phyloP scores from a whole-genome alignment of 1,284 basidiomycete genomes.

The Ceratobasidium sp. region DNA sequence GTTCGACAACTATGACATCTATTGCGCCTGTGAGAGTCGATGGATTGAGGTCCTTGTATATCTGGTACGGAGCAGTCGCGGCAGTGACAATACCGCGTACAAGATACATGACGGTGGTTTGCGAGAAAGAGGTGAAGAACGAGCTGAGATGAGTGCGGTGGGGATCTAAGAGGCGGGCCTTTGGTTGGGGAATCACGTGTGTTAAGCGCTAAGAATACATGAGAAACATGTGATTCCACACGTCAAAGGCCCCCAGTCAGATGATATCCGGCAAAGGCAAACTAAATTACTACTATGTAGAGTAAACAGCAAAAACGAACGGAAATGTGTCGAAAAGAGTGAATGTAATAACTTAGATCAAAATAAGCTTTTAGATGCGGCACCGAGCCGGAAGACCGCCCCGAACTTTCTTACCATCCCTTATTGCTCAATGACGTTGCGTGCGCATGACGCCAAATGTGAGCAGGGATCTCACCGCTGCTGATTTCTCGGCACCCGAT shows the following conservation, averaged over 20 bases:
- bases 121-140: constrained; percentile 12
- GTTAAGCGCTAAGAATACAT: constrained; percentile 36
- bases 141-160: constrained; percentile 43
- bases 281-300: constrained; percentile 42
- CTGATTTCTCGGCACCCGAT: constrained; percentile 37
- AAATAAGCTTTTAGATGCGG: constrained; percentile 24
- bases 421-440: constrained; percentile 38
- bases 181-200: constrained; percentile 46
- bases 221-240: constrained; percentile 38
- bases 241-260: constrained; percentile 22
- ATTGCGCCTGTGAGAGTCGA: constrained; percentile 96
- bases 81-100: constrained; percentile 83
- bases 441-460: constrained; percentile 38
- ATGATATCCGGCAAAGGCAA: constrained; percentile 34
- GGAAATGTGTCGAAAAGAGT: constrained; percentile 37
- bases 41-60: constrained; percentile 90
- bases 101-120: constrained; percentile 73
- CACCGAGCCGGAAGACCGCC: constrained; percentile 16
- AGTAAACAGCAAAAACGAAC: constrained; percentile 13
- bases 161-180: constrained; percentile 38
- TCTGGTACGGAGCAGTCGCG: constrained; percentile 81
- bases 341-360: constrained; percentile 29
- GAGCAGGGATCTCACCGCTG: constrained; percentile 29
- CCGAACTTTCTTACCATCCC: constrained; percentile 26
- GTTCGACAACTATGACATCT: constrained; percentile 94